Conservation (phyloP, 345 rosid genomes). For the Populus deltoides region DNA sequence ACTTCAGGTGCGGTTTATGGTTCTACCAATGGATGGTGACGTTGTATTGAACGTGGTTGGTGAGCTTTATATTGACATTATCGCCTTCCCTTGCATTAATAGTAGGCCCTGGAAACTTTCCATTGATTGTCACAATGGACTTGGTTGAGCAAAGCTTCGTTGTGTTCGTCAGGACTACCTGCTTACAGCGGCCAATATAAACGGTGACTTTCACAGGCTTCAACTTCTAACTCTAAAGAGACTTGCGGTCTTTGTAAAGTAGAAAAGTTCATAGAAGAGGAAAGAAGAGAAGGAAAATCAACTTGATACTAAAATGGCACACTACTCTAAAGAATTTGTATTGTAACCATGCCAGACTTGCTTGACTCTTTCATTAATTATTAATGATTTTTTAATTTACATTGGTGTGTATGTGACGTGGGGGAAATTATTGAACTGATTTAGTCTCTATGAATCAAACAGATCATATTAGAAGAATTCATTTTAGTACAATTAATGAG, state of each 20-base stretch:
- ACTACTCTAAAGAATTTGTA: neutral
- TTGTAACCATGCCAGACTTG: neutral
- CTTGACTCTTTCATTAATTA: neutral
- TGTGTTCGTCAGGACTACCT: slow-evolving; percentile 55
- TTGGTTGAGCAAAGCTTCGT: slow-evolving; percentile 68
- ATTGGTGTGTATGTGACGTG: neutral
- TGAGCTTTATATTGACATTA: slow-evolving; percentile 51
- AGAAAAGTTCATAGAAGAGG: neutral
- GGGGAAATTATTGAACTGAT: neutral
- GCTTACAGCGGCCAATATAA: neutral
- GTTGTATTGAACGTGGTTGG: slow-evolving; percentile 54
- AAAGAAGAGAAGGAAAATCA: neutral
- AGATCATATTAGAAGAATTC: neutral
- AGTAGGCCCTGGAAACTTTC: slow-evolving; percentile 71
- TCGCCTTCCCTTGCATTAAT: slow-evolving; percentile 69
- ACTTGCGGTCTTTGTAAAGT: neutral
- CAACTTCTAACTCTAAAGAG: neutral
- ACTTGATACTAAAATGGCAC: neutral
- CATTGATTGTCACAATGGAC: slow-evolving; percentile 55
- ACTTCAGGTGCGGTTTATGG: neutral
- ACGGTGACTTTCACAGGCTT: neutral
- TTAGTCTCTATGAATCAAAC: neutral
- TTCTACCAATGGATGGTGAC: slow-evolving; percentile 72
- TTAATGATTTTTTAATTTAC: neutral
- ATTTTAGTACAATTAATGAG: neutral